Evolutionary conservation across 257 asterid species (phyloP).

Genomic region (Solanum pinnatisectum): DNA sequence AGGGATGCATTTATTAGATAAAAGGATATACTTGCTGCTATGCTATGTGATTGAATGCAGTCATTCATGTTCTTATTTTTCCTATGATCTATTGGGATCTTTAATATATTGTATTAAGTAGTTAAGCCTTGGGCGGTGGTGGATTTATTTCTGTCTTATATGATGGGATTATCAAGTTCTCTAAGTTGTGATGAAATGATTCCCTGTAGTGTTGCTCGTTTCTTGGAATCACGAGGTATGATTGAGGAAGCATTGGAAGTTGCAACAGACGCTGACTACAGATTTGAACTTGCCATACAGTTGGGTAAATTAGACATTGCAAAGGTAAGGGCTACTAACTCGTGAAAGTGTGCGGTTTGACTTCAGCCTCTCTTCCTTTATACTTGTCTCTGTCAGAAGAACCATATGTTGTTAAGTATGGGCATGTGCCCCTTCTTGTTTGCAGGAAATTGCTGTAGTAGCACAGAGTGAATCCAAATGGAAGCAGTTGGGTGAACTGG

Average conservation of each 20-base stretch:
- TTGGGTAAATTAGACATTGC: conserved; percentile 84
- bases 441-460: conserved; percentile 72
- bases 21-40: not conserved
- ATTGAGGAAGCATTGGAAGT: conserved; percentile 83
- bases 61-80: not conserved
- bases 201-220: conserved; percentile 67
- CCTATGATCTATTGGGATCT: not conserved
- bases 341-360: not conserved
- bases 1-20: not conserved
- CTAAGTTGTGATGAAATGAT: not conserved
- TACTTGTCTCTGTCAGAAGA: not conserved
- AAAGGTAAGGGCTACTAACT: conserved; percentile 37
- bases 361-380: not conserved
- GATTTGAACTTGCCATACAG: conserved; percentile 94
- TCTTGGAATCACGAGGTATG: conserved; percentile 98
- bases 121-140: not conserved
- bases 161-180: not conserved
- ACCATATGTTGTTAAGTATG: not conserved
- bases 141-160: not conserved
- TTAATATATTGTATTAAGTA: not conserved
- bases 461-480: conserved; percentile 84
- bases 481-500: conserved; percentile 98
- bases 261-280: conserved; percentile 92
- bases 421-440: conserved; percentile 10
- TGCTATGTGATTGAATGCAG: not conserved